Conservation (phyloP, 2,329 filamentous ascomycete genomes). For the Aspergillus sp. region DNA sequence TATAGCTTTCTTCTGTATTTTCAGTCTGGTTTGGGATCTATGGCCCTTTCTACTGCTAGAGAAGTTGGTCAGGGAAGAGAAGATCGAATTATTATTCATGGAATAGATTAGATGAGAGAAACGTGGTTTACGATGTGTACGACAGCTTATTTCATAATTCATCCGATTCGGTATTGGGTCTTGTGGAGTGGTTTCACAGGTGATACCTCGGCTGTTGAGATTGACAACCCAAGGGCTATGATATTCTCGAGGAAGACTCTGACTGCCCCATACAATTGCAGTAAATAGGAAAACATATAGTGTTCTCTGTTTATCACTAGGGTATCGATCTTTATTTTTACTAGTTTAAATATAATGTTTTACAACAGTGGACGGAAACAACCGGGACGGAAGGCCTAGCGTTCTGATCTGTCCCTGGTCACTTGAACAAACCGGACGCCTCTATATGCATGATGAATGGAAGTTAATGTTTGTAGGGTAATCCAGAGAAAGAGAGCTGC, state of each 20-base stretch:
- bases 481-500: neutral
- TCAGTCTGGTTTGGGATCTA: neutral
- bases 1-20: slow-evolving; percentile 1
- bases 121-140: neutral
- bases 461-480: neutral
- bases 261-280: neutral
- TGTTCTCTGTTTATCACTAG: slow-evolving; percentile 4
- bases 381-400: neutral
- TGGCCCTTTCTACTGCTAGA: neutral
- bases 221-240: neutral
- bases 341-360: neutral
- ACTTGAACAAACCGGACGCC: neutral
- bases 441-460: slow-evolving; percentile 3
- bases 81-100: neutral
- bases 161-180: no score
- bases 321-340: slow-evolving; percentile 15
- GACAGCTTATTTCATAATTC: neutral
- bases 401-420: neutral
- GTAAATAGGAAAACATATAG: neutral
- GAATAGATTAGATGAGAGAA: slow-evolving; percentile 1
- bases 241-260: no score
- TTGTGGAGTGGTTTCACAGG: neutral
- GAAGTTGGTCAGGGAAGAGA: neutral
- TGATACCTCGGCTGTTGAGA: neutral
- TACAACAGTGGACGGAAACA: neutral